These are phyloP conservation scores for Tylopilus felleus DNA, from an alignment of 768 basidiomycete species.

Conservation along the genomic window DNA sequence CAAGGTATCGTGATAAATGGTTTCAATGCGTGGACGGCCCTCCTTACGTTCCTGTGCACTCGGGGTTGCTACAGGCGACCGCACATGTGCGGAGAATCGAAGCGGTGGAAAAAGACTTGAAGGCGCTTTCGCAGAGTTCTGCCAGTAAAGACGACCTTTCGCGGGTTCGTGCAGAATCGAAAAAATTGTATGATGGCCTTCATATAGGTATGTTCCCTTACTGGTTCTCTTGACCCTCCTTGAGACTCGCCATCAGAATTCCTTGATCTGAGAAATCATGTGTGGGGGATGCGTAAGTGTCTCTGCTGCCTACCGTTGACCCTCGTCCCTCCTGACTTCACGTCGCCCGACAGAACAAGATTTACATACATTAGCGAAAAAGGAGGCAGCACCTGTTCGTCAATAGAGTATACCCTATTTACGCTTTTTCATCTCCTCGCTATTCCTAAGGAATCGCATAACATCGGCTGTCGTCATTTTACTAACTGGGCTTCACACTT, in stretches of 20 bases:
- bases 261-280: slow-evolving; percentile 74
- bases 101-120: slow-evolving; percentile 86
- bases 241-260: slow-evolving; percentile 49
- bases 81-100: slow-evolving; percentile 82
- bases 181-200: slow-evolving; percentile 82
- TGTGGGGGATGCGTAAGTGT: slow-evolving; percentile 84
- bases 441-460: neutral
- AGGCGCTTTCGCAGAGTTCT: slow-evolving; percentile 61
- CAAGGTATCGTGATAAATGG: slow-evolving; percentile 46
- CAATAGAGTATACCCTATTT: slow-evolving; percentile 36
- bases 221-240: neutral
- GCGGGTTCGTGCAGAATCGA: slow-evolving; percentile 72
- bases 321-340: neutral
- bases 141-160: slow-evolving; percentile 80
- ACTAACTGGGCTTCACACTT: no score
- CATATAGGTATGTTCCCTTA: slow-evolving; percentile 58
- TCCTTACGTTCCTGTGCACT: neutral
- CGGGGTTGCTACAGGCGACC: slow-evolving; percentile 52
- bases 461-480: neutral
- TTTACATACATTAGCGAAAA: slow-evolving; percentile 68
- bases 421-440: neutral
- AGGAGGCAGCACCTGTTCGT: slow-evolving; percentile 58
- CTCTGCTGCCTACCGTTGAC: neutral
- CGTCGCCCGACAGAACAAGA: slow-evolving; percentile 61
- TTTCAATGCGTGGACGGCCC: neutral